A percentile compares a stretch with the other conserved stretches of the same genome.
Evolutionary conservation across 1,284 basidiomycete species (phyloP).

Genomic region (Kwoniella shivajii): DNA sequence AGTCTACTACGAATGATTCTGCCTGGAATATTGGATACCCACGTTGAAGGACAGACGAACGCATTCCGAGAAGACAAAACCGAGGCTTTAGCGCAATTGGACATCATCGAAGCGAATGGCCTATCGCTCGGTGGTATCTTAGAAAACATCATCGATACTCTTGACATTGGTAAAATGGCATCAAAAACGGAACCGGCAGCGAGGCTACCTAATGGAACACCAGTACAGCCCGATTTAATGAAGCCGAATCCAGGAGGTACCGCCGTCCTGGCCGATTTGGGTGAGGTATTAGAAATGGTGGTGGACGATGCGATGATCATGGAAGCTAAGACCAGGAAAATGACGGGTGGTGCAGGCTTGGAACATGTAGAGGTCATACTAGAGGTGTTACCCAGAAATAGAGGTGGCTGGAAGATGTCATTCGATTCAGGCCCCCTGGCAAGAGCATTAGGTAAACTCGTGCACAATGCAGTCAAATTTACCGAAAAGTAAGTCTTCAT

Average conservation of each 20-base stretch:
- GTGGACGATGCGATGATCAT: conserved; percentile 32
- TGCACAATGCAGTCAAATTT: conserved; percentile 42
- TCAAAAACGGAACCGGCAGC: background rate
- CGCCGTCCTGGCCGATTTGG: conserved; percentile 15
- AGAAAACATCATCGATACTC: conserved; percentile 51
- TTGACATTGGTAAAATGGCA: conserved; percentile 23
- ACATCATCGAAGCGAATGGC: conserved; percentile 51
- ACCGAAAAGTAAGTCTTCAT: conserved; percentile 26
- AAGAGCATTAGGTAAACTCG: conserved; percentile 36
- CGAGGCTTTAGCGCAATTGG: conserved; percentile 45
- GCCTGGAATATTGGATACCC: conserved; percentile 29
- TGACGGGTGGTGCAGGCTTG: conserved; percentile 27
- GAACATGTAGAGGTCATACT: conserved; percentile 43
- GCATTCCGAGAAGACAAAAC: conserved; percentile 37
- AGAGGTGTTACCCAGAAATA: conserved; percentile 41
- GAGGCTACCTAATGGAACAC: background rate
- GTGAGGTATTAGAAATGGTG: conserved; percentile 30
- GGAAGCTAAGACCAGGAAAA: conserved; percentile 32
- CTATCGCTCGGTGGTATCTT: conserved; percentile 50
- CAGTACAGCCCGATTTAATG: background rate
- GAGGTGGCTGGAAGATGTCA: conserved; percentile 34
- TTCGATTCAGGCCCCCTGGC: conserved; percentile 31
- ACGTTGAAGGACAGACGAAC: conserved; percentile 5
- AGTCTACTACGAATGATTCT: conserved; percentile 46
- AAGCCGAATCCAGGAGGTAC: background rate